phyloP scores from a whole-genome alignment of 768 basidiomycete genomes.

The Serendipita indica region DNA sequence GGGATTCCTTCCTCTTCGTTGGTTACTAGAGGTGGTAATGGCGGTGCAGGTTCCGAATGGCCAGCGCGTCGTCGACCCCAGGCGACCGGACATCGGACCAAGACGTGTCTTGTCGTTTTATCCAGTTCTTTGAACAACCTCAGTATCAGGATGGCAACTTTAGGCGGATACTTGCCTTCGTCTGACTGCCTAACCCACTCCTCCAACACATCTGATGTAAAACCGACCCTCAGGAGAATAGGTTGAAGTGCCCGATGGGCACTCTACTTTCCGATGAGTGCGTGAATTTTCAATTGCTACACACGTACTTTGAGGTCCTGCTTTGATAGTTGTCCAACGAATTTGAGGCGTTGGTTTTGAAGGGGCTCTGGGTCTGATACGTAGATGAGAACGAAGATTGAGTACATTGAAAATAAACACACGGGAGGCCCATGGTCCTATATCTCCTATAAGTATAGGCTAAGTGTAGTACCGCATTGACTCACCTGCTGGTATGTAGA shows the following conservation, averaged over 20 bases:
- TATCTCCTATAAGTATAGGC: background rate
- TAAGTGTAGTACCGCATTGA: background rate
- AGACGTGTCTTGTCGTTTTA: background rate
- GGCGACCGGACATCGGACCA: background rate
- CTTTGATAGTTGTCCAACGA: background rate
- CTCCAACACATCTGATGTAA: background rate
- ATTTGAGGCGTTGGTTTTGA: background rate
- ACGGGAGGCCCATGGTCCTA: background rate
- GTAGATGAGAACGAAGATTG: background rate
- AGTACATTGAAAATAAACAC: background rate
- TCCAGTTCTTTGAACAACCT: background rate
- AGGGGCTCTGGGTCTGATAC: background rate
- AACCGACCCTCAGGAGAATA: background rate
- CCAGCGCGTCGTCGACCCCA: background rate
- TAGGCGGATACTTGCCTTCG: background rate
- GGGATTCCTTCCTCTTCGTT: no score
- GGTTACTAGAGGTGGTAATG: no score
- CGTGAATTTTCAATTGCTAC: background rate
- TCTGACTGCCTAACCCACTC: background rate
- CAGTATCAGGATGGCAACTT: background rate
- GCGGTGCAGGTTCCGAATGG: background rate
- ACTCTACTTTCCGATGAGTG: background rate
- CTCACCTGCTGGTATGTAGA: background rate
- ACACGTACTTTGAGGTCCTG: background rate
- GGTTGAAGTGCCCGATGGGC: background rate